These are phyloP conservation scores for Basipetospora chlamydospora DNA, from an alignment of 2,329 filamentous ascomycete genomes.

Conservation along the genomic window DNA sequence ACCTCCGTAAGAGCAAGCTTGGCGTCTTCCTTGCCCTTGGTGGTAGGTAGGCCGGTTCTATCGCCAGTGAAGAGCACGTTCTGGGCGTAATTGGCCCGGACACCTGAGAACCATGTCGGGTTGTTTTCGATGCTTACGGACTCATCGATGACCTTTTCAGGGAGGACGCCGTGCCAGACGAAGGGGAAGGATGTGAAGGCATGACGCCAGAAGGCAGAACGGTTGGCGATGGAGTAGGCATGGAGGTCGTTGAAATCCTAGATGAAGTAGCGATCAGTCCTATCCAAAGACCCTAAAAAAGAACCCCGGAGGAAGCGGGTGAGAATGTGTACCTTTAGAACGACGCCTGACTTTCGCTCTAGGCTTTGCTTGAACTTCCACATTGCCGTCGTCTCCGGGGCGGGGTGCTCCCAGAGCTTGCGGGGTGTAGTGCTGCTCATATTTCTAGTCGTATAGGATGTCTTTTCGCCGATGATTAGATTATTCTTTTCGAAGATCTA, in stretches of 20 bases:
- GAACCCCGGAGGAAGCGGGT: too few species aligned
- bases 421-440: conserved; percentile 35
- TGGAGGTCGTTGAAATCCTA: conserved; percentile 60
- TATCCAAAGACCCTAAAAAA: too few species aligned
- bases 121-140: conserved; percentile 53
- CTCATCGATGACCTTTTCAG: conserved; percentile 49
- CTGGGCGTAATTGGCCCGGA: conserved; percentile 64
- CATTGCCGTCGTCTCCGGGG: conserved; percentile 48
- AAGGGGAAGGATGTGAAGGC: conserved; percentile 45
- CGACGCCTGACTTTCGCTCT: conserved; percentile 41
- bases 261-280: too few species aligned
- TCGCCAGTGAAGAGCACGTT: conserved; percentile 53
- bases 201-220: conserved; percentile 50
- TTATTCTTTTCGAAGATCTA: too few species aligned
- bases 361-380: conserved; percentile 51
- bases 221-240: conserved; percentile 48
- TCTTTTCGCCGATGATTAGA: too few species aligned
- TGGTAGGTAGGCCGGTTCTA: conserved; percentile 28
- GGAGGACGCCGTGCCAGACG: conserved; percentile 48
- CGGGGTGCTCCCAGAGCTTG: conserved; percentile 55
- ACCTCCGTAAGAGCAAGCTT: conserved; percentile 60
- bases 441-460: too few species aligned
- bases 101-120: conserved; percentile 64
- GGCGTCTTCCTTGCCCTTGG: conserved; percentile 50
- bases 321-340: too few species aligned